Evolutionary conservation across 2,329 filamentous ascomycete genomes (phyloP), one percentile per base, ranked within the genome.

Genomic region (Ambrosiella cleistominuta): DNA sequence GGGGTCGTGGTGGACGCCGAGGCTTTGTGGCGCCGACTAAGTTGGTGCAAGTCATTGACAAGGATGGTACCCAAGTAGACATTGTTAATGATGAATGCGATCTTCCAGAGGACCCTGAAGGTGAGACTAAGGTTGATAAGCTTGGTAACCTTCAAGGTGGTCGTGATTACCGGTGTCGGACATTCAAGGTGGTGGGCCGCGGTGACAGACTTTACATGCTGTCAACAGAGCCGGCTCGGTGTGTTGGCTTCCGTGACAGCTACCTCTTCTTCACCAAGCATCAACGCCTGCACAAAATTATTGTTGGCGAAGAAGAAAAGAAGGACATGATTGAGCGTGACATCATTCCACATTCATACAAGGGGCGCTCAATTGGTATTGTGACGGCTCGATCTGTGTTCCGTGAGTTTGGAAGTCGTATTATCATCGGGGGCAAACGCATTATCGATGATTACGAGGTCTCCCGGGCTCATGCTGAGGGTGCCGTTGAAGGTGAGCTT

Each of bases 241-340:
- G 93, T 66, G 90, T 95, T 58, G 93, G 93, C 13, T 98, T 98
- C 76, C 80, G 93, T 64, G 93, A 98, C 75, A 96, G 90, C 63
- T 98, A 98, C 67, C 80, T 98, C 35, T 96, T 98, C 77, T 98
- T 98, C 75, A 94, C 93, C 63, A 98, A 97, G 72, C 93, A 98
- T 71, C 86, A 87, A 68, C 84, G 89, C 66, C 83, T 98, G 12
- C 93, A 89, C 79, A 98, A 98, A 74, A 95, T 98, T 66, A 95
- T 98, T 65, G 88, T 97, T 59, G 89, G 90, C 65, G 93, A 98
- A 63, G 85, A 93, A n/a, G 91, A 95, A 71, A 98, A 98, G 74
- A 83, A 85, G 61, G 90, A 97, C 70, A 80, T 98, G 74, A 98
- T 98, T 66, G 88, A 94, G 64, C 83, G 93, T 61, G 86, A 94